Conservation (phyloP, 345 rosid species). For the Rubroshorea leprosula region DNA sequence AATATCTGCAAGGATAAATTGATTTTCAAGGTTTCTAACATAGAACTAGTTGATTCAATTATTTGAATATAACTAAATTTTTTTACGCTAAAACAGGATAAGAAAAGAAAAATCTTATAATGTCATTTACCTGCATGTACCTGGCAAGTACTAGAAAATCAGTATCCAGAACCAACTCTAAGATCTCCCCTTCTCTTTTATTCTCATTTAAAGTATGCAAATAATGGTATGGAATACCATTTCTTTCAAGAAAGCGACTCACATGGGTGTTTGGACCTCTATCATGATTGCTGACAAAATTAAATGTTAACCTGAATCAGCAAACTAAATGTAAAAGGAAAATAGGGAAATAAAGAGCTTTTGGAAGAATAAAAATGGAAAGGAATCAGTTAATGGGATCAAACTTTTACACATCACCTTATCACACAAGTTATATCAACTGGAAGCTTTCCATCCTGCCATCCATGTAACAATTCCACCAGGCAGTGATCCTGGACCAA, state of each 20-base stretch:
- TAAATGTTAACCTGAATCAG: conserved; percentile 4
- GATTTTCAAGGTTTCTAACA: neutral
- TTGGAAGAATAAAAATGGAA: neutral
- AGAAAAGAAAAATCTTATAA: conserved; percentile 11
- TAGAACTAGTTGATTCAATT: conserved; percentile 9
- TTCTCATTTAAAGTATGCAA: conserved; percentile 47
- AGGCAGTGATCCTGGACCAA: conserved; percentile 80
- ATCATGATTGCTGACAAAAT: conserved; percentile 66
- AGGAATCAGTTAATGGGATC: neutral
- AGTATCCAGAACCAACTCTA: conserved; percentile 73
- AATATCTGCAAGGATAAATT: conserved; percentile 43
- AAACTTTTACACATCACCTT: conserved; percentile 42
- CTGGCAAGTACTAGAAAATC: conserved; percentile 93
- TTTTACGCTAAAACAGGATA: conserved; percentile 4
- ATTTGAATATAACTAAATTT: neutral
- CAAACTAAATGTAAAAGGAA: conserved; percentile 4
- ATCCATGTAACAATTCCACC: conserved; percentile 70
- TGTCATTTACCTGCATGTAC: conserved; percentile 89
- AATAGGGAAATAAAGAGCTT: no score
- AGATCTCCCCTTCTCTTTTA: conserved; percentile 66
- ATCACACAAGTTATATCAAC: conserved; percentile 84
- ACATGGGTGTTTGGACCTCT: conserved; percentile 87
- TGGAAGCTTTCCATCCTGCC: conserved; percentile 93
- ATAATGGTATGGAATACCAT: conserved; percentile 79
- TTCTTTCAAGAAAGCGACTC: conserved; percentile 75